Conservation (phyloP, 2,329 filamentous ascomycete genomes). For the Alternaria ethzedia region DNA sequence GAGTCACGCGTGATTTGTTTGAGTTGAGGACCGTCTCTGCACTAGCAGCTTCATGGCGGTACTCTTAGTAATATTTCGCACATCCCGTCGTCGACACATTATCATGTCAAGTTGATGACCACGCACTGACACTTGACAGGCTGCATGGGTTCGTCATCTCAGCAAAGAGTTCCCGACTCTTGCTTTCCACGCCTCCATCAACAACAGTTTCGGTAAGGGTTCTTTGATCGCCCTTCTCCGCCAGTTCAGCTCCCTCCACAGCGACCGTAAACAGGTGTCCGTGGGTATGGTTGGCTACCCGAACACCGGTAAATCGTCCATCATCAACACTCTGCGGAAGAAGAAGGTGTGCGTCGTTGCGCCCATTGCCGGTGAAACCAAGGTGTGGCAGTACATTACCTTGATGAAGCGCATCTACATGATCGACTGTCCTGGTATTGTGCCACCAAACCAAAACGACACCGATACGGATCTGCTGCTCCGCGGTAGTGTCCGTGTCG, state of each 20-base stretch:
- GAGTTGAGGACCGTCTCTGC: slow-evolving; percentile 92
- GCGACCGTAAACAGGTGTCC: slow-evolving; percentile 90
- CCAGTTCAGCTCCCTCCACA: slow-evolving; percentile 90
- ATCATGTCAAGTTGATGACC: slow-evolving; percentile 22
- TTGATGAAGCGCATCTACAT: slow-evolving; percentile 93
- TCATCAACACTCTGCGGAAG: slow-evolving; percentile 94
- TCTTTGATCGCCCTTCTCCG: slow-evolving; percentile 89
- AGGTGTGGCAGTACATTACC: slow-evolving; percentile 97
- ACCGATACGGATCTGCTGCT: slow-evolving; percentile 87
- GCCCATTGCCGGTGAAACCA: slow-evolving; percentile 94
- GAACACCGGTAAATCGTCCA: slow-evolving; percentile 94
- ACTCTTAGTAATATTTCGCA: slow-evolving; percentile 99
- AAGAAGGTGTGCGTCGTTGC: slow-evolving; percentile 95
- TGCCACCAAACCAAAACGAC: slow-evolving; percentile 85
- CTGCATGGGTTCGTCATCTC: slow-evolving; percentile 86
- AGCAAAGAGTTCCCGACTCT: slow-evolving; percentile 93
- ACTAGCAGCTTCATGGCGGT: slow-evolving; percentile 69
- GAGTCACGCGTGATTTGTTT: slow-evolving; percentile 82
- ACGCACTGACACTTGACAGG: slow-evolving; percentile 61
- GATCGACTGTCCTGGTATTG: slow-evolving; percentile 96
- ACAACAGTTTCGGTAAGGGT: slow-evolving; percentile 95
- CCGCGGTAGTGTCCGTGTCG: slow-evolving; percentile 88
- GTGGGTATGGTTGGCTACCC: slow-evolving; percentile 90
- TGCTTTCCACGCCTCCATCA: slow-evolving; percentile 93
- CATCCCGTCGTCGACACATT: slow-evolving; percentile 56